Conservation (phyloP, 2,329 filamentous ascomycete genomes). For the Aureobasidium subglaciale region DNA sequence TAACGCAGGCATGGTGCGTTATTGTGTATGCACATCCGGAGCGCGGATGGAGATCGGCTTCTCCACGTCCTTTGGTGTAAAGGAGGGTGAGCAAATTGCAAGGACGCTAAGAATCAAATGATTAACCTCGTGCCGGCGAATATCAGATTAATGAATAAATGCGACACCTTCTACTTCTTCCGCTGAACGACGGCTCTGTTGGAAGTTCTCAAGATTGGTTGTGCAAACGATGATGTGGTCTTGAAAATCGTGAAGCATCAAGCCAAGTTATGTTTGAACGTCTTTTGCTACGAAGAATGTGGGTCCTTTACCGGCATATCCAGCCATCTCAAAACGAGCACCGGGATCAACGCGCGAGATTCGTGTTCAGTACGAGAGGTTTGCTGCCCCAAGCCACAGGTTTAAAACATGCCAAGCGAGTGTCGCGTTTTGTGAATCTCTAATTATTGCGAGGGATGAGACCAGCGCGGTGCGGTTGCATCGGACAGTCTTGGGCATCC, state of each 20-base stretch:
- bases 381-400: background rate
- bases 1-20: too few relatives aligned
- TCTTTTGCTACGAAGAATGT: conserved; percentile 4
- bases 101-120: background rate
- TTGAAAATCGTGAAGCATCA: too few relatives aligned
- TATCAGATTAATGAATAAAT: background rate
- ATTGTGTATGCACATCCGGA: too few relatives aligned
- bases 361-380: background rate
- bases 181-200: background rate
- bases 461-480: background rate
- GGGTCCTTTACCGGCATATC: background rate
- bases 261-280: background rate
- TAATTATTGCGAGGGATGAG: too few relatives aligned
- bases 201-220: too few relatives aligned
- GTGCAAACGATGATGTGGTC: too few relatives aligned
- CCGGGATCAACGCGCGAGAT: background rate
- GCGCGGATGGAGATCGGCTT: background rate
- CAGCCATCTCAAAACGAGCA: background rate
- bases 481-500: background rate
- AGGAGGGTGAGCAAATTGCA: conserved; percentile 2
- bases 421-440: background rate
- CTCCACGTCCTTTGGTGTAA: background rate
- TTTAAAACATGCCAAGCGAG: conserved; percentile 3
- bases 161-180: background rate
- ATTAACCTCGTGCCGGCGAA: conserved; percentile 3